Base-by-base conservation (phyloP, 441 rosid species). In the Lepidium campestre region DNA sequence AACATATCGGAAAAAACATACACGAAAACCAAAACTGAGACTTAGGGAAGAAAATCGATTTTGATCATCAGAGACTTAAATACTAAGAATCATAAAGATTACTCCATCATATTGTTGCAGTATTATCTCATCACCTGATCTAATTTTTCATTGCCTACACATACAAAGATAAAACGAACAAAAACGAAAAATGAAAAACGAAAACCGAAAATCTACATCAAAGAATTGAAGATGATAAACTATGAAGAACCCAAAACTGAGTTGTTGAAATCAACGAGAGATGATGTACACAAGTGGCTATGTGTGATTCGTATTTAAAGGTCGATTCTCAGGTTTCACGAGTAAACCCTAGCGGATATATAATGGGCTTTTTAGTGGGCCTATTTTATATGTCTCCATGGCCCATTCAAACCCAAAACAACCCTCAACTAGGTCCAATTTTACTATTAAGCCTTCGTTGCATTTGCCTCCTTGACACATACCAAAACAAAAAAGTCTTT, bases 91-190 rank as follows among this genome's bases (percentile, higher is more conserved):
- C 78, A 74, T 19, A 57, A 18, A 50, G 55, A 25, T 63, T 64
- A 48, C 62, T 71, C 75, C 69, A 35, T 74, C 78, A 68, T 74
- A 68, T 74, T 74, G 78, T 74, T 74, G 74, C 78, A 74, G 78
- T 74, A 74, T 68, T 62, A 7, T 0, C 62, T 74, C 70, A 68
- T 74, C 74, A 74, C 0, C 31, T 68, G 74, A 62, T 67, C 77
- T 25, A 13, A n/a, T 1, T 25, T 18, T 36, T 0, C 14, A 12
- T 0, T 2, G 0, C 2, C 0, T 1, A 50, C 6, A 2, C 7
- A 27, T 4, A 27, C 7, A 9, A 49, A 8, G 4, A 6, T 1
- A 12, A 50, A n/a, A n/a, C n/a, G 10, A 27, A 0, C 7, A 1
- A 20, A 11, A 48, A 2, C 10, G 2, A 2, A 7, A 13, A 62